Evolutionary conservation across 768 basidiomycete genomes (phyloP), one percentile per base, ranked within the genome.

Genomic region (Termitomyces sp.): DNA sequence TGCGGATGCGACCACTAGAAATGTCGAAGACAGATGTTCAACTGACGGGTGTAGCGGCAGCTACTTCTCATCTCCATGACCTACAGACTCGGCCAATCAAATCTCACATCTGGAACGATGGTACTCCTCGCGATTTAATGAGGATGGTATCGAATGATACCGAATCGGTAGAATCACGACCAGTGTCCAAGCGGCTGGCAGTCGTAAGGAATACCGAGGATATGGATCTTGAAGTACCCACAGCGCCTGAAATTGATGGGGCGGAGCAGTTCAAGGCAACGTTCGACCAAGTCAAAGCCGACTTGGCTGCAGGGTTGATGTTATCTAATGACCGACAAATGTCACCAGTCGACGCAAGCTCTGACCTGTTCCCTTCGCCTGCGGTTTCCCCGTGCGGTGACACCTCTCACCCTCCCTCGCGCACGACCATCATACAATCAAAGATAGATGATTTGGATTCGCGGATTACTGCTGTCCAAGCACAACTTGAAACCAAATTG

Each of bases 261-360:
- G 78, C 82, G 43, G 83, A 82, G 31, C 84, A 89, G 61, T 84
- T 90, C 68, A 88, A 89, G 66, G 85, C 88, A 21, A 91, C 91
- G 0, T 95, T 94, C 67, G 86, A 92, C 62, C 82, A 86, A 64
- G 90, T 95, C 65, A 94, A 95, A 71, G 89, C 90, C 1, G 87
- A 91, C 64, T 75, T 95, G 49, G 90, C 88, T 0, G 78, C 87
- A 25, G 77, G 76, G 16, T 68, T 69, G 62, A 63, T 70, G 60
- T 61, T 71, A 37, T 64, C 58, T 19, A 66, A 72, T 19, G 57
- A 64, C 37, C 64, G 34, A 59, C 65, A 35, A 63, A 63, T 32
- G 19, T 40, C 44, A 54, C 34, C 50, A 16, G 25, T 14, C n/a
- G 49, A 52, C 25, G 32, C 37, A 38, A 41, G 31, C 23, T 32